Evolutionary conservation across 345 rosid genomes (phyloP).

Genomic region (Excoecaria agallocha): DNA sequence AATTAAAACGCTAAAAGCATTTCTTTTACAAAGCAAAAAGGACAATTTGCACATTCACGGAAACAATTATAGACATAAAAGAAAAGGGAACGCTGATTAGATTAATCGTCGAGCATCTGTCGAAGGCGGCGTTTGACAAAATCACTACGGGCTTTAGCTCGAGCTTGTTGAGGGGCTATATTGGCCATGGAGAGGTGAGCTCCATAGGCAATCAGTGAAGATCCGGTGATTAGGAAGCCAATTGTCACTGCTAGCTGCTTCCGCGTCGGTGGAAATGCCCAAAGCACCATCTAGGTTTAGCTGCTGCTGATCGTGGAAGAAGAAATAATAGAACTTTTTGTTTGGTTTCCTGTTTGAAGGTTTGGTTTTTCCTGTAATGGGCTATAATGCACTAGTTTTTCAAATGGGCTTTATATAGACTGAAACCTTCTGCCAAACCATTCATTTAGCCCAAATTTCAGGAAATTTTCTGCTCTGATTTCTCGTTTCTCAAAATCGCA

Average conservation of each 20-base stretch:
- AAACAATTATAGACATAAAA: no score
- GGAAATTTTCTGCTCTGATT: not conserved
- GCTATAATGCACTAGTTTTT: not conserved
- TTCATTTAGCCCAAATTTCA: not conserved
- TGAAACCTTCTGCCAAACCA: not conserved
- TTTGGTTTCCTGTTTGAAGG: no score
- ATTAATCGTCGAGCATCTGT: constrained; percentile 51
- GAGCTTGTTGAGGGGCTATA: constrained; percentile 70
- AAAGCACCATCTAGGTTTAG: constrained; percentile 39
- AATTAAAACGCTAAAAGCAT: no score
- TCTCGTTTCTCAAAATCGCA: not conserved
- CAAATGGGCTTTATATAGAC: not conserved
- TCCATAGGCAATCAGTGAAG: constrained; percentile 47
- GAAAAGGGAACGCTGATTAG: not conserved
- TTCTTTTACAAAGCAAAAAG: no score
- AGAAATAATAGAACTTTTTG: not conserved
- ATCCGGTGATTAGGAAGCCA: constrained; percentile 43
- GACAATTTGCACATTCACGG: no score
- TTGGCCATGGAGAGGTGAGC: constrained; percentile 61
- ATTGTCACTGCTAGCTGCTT: constrained; percentile 52
- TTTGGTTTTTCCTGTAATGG: not conserved
- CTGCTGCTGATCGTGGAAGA: not conserved
- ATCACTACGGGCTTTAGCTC: constrained; percentile 58
- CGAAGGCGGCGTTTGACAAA: constrained; percentile 58
- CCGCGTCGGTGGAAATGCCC: constrained; percentile 66